These are phyloP conservation scores for Fraxinus baroniana DNA, from an alignment of 305 asterid species.

Conservation along the genomic window DNA sequence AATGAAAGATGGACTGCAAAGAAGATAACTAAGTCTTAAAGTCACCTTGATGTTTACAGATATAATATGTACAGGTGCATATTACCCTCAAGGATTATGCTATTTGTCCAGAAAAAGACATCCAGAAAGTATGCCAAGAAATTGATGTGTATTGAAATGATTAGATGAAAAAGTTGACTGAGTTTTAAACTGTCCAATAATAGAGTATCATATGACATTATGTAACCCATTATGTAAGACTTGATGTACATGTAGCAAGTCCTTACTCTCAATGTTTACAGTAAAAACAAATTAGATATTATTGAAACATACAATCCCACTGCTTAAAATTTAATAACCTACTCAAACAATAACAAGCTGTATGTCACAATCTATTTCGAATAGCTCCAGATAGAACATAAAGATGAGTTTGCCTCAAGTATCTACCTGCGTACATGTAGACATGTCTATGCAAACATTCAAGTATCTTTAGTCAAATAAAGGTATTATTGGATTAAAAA, in stretches of 20 bases:
- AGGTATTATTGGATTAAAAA: slow-evolving; percentile 6
- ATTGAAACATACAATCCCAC: neutral
- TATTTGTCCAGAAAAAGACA: no score
- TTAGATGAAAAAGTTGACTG: no score
- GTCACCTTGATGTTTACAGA: neutral
- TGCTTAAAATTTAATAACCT: neutral
- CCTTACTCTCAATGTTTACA: neutral
- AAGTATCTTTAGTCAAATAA: slow-evolving; percentile 7
- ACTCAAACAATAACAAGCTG: neutral
- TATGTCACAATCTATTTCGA: neutral
- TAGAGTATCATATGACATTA: no score
- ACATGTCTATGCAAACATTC: neutral
- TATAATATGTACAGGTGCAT: neutral
- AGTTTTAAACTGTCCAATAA: no score
- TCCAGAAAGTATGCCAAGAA: no score
- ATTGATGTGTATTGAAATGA: no score
- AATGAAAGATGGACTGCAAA: neutral
- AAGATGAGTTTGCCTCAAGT: neutral
- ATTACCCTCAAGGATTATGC: neutral
- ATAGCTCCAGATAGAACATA: neutral
- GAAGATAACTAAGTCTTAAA: neutral
- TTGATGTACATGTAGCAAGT: no score
- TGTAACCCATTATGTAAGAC: no score
- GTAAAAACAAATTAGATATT: neutral
- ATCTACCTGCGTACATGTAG: neutral